Conservation (phyloP, 2,329 filamentous ascomycete species). For the Fusarium equiseti region DNA sequence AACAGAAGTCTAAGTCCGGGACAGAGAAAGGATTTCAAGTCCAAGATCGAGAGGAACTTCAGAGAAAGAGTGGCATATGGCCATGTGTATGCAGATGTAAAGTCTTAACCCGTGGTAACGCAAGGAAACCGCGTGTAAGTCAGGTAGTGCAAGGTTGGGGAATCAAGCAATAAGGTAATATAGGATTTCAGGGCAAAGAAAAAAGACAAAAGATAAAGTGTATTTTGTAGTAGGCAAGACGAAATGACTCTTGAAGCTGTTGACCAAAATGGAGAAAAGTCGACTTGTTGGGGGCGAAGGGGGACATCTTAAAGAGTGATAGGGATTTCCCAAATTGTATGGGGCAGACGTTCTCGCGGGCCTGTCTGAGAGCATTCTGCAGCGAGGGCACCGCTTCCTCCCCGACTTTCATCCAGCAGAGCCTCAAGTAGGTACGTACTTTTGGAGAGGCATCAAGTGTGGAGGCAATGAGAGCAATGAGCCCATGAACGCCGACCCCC, state of each 20-base stretch:
- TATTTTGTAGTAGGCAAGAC: not conserved
- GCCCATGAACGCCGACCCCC: constrained; percentile 6
- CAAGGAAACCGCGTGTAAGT: constrained; percentile 29
- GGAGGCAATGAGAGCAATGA: constrained; percentile 11
- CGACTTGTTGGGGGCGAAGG: constrained; percentile 28
- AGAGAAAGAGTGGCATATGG: not conserved
- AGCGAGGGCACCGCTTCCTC: constrained; percentile 17
- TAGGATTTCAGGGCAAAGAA: not conserved
- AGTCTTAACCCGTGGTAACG: constrained; percentile 5
- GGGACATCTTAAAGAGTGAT: constrained; percentile 32
- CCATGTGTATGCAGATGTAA: constrained; percentile 5
- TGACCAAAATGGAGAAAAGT: not conserved
- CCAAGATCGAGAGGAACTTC: not conserved
- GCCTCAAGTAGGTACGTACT: constrained; percentile 29
- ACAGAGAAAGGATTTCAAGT: not conserved
- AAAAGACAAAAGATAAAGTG: not conserved
- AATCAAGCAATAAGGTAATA: not conserved
- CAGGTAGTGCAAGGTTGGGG: constrained; percentile 11
- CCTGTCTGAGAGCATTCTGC: not conserved
- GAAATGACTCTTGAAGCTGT: not conserved
- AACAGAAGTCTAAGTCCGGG: not conserved
- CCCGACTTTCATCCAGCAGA: constrained; percentile 24
- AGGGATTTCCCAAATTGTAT: constrained; percentile 15
- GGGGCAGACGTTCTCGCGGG: constrained; percentile 5
- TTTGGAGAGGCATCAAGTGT: constrained; percentile 23